Conservation (phyloP, 208 protist species). For the Borovskyia barvae region DNA sequence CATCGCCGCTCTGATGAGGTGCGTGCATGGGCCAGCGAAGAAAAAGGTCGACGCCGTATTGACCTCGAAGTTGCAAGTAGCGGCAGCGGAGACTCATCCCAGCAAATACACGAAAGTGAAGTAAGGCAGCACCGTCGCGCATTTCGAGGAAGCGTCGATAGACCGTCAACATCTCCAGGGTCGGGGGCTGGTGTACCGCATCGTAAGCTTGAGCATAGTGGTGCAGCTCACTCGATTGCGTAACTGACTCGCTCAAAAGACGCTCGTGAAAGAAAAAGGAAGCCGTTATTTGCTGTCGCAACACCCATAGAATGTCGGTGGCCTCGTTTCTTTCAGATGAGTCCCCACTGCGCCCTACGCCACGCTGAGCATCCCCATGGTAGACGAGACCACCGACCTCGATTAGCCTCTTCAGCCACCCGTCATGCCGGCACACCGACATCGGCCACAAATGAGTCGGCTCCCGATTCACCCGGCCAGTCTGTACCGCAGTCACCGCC, state of each 20-base stretch:
- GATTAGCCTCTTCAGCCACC: conserved; percentile 19
- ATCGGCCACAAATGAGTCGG: conserved; percentile 47
- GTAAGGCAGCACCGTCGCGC: neutral
- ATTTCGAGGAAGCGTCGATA: neutral
- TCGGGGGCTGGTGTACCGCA: conserved; percentile 5
- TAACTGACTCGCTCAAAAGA: conserved; percentile 8
- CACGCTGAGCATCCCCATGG: neutral
- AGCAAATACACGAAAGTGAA: neutral
- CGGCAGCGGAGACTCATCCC: conserved; percentile 21
- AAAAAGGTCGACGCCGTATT: conserved; percentile 68
- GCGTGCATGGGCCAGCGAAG: conserved; percentile 39
- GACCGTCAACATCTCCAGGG: conserved; percentile 1
- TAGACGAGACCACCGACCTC: conserved; percentile 1
- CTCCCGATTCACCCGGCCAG: conserved; percentile 24
- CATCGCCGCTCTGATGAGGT: neutral
- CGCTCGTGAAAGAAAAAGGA: conserved; percentile 19
- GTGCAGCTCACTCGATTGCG: conserved; percentile 14
- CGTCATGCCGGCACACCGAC: conserved; percentile 6
- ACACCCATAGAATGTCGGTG: neutral
- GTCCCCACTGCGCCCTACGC: neutral
- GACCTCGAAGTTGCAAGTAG: conserved; percentile 43
- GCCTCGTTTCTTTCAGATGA: neutral
- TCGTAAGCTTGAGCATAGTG: conserved; percentile 6
- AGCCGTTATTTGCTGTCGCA: conserved; percentile 1
- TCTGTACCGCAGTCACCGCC: conserved; percentile 41